Evolutionary conservation across 1,284 basidiomycete species (phyloP).

Genomic region (Ceratobasidium sp.): DNA sequence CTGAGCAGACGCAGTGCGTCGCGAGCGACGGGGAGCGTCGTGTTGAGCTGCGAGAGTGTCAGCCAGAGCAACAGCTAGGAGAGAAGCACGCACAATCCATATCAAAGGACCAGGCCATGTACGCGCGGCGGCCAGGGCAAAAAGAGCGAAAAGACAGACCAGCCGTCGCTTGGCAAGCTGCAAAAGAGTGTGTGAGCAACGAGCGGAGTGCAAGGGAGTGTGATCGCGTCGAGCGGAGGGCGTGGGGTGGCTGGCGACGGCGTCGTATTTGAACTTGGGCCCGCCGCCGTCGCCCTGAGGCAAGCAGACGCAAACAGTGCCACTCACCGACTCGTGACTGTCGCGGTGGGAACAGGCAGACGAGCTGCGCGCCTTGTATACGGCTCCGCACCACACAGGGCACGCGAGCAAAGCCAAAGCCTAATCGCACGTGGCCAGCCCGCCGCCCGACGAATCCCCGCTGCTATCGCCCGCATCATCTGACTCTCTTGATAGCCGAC

Average conservation of each 20-base stretch:
- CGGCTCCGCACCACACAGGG: neutral
- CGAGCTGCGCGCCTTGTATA: conserved; percentile 6
- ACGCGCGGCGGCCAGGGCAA: conserved; percentile 49
- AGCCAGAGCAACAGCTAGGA: neutral
- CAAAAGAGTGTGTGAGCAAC: conserved; percentile 19
- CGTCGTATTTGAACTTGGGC: neutral
- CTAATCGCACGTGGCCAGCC: conserved; percentile 34
- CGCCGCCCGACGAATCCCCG: conserved; percentile 30
- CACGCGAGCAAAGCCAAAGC: conserved; percentile 24
- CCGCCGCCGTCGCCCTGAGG: conserved; percentile 6
- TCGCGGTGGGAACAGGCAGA: neutral
- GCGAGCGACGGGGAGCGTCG: conserved; percentile 38
- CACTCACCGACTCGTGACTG: conserved; percentile 28
- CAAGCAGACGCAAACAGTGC: conserved; percentile 30
- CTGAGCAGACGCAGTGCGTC: conserved; percentile 35
- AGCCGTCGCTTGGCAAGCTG: conserved; percentile 10
- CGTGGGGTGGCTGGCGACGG: neutral
- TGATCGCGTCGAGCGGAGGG: conserved; percentile 25
- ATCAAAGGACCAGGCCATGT: conserved; percentile 49
- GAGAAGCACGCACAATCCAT: conserved; percentile 50
- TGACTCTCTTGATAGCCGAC: conserved; percentile 15
- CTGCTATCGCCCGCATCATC: conserved; percentile 8
- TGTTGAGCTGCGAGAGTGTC: conserved; percentile 5
- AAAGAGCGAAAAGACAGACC: conserved; percentile 40
- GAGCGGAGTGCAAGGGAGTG: conserved; percentile 36